These are phyloP conservation scores for Ajuga chamaepitys DNA, from an alignment of 257 asterid genomes.

Conservation along the genomic window DNA sequence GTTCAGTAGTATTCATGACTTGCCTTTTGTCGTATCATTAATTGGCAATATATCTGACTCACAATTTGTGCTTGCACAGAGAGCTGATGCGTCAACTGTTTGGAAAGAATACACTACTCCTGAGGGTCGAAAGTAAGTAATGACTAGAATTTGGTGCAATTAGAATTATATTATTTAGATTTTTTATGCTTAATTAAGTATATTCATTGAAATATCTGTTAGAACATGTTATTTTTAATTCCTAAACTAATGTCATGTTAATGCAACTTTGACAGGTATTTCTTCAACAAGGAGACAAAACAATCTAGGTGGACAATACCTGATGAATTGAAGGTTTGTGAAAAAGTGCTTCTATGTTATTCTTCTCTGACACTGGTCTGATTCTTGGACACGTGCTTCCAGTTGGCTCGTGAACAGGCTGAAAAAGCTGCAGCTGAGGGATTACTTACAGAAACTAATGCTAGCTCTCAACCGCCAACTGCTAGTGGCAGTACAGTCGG, in stretches of 20 bases:
- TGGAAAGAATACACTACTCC: constrained; percentile 97
- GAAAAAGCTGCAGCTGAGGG: constrained; percentile 58
- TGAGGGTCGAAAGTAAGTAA: constrained; percentile 94
- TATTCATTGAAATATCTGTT: background rate
- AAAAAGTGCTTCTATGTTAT: background rate
- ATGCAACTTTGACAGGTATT: constrained; percentile 54
- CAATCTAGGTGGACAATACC: constrained; percentile 96
- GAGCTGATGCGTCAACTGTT: constrained; percentile 93
- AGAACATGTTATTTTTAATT: constrained; percentile 4
- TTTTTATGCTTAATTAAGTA: background rate
- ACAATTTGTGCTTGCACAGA: constrained; percentile 44
- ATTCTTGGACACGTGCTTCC: constrained; percentile 24
- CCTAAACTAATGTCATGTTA: constrained; percentile 2
- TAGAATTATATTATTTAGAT: background rate
- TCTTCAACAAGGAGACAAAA: constrained; percentile 92
- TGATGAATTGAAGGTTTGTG: constrained; percentile 78
- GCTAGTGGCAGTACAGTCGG: constrained; percentile 38
- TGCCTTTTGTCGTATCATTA: background rate
- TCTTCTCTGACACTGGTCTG: constrained; percentile 19
- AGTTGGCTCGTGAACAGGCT: constrained; percentile 94
- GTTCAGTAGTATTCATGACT: background rate
- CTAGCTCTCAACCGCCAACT: constrained; percentile 32
- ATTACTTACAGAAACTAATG: constrained; percentile 33
- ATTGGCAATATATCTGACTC: constrained; percentile 6
- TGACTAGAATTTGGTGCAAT: constrained; percentile 6